Evolutionary conservation across 2,329 filamentous ascomycete genomes (phyloP).

Genomic region (Onygenales sp.): DNA sequence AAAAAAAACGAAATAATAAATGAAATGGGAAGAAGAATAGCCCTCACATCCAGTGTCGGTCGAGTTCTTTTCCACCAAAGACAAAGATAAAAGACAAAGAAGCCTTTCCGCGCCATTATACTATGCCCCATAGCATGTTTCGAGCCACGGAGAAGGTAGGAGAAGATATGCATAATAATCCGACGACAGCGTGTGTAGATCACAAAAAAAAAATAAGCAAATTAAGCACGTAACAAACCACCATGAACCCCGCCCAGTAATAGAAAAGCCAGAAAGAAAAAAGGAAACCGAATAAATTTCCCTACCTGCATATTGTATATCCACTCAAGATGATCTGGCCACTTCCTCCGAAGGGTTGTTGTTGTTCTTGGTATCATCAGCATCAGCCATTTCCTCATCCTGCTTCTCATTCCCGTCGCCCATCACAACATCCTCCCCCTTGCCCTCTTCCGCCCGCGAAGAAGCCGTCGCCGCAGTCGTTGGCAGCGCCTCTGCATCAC

Average conservation of each 20-base stretch:
- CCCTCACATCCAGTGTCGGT: neutral
- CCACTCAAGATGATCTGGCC: no score
- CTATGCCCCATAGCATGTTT: no score
- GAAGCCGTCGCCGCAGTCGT: neutral
- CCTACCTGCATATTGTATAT: no score
- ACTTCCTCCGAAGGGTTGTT: no score
- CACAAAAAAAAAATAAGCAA: no score
- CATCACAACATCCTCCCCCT: slow-evolving; percentile 9
- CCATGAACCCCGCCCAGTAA: no score
- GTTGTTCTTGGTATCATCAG: slow-evolving; percentile 4
- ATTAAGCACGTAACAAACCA: no score
- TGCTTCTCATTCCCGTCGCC: slow-evolving; percentile 13
- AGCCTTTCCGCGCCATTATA: neutral
- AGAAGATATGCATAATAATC: no score
- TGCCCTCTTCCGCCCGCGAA: neutral
- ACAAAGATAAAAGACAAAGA: slow-evolving; percentile 1
- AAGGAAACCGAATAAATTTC: no score
- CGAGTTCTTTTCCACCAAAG: neutral
- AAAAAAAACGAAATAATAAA: neutral
- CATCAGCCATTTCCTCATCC: slow-evolving; percentile 27
- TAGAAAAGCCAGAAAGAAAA: no score
- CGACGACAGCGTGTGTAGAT: no score
- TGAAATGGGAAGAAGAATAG: neutral
- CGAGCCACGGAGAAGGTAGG: no score
- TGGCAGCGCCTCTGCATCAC: slow-evolving; percentile 18